Percentiles rank a stretch among this genome's conserved stretches.
Evolutionary conservation across 208 protist genomes (phyloP).

Genomic region (Acanthamoeba sp.): DNA sequence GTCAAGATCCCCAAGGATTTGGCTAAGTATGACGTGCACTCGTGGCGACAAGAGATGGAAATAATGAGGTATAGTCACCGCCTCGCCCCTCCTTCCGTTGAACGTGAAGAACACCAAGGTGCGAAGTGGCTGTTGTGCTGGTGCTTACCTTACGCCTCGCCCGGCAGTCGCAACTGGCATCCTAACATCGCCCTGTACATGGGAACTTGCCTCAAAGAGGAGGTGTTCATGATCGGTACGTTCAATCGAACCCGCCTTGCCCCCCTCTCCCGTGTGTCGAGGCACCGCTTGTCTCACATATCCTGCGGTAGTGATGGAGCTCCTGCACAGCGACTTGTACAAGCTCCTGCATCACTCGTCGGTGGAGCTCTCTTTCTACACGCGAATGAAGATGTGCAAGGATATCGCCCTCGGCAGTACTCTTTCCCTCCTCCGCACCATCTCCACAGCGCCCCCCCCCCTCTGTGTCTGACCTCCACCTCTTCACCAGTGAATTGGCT

Average conservation of each 20-base stretch:
- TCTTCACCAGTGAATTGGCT: slow-evolving; percentile 53
- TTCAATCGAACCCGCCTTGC: too few relatives aligned
- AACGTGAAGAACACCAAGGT: too few relatives aligned
- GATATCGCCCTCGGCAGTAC: slow-evolving; percentile 70
- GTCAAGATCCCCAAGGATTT: slow-evolving; percentile 64
- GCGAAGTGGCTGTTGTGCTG: neutral
- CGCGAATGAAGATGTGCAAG: slow-evolving; percentile 74
- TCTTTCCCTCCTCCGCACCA: neutral
- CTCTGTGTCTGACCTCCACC: neutral
- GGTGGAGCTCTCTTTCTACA: slow-evolving; percentile 60
- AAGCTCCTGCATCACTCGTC: slow-evolving; percentile 47
- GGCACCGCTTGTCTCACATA: neutral
- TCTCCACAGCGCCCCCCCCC: neutral
- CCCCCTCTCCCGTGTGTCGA: neutral
- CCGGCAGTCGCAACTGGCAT: slow-evolving; percentile 52
- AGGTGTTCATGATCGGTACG: slow-evolving; percentile 61
- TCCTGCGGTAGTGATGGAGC: slow-evolving; percentile 74
- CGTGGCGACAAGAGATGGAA: slow-evolving; percentile 70
- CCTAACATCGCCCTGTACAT: slow-evolving; percentile 72
- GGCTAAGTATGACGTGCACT: slow-evolving; percentile 39
- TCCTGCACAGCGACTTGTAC: slow-evolving; percentile 63
- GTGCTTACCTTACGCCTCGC: neutral
- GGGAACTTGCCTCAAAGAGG: slow-evolving; percentile 57
- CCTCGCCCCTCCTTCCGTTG: neutral
- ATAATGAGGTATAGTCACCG: slow-evolving; percentile 41